Conservation (phyloP, 129 eudicot genomes). For the Ambrosia trifida region DNA sequence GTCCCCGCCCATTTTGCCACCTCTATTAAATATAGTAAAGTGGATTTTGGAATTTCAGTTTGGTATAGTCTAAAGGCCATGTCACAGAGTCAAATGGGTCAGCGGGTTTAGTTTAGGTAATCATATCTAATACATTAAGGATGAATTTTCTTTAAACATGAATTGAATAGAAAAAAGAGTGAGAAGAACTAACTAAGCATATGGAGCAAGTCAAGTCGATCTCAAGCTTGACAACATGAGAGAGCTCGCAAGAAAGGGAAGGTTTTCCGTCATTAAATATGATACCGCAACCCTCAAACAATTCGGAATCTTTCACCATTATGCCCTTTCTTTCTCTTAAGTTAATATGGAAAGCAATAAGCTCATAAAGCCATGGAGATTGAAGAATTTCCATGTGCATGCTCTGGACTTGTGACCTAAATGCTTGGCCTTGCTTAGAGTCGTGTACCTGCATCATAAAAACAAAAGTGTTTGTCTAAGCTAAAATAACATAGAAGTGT, state of each 20-base stretch:
- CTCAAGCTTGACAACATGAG: slow-evolving; percentile 79
- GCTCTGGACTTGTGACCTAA: slow-evolving; percentile 84
- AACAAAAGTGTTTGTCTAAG: neutral
- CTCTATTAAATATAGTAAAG: no score
- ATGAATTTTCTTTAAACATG: no score
- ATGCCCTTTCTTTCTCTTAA: slow-evolving; percentile 54
- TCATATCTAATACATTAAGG: no score
- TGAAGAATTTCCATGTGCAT: slow-evolving; percentile 95
- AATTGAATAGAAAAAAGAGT: no score
- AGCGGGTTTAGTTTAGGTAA: no score
- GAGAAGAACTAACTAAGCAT: slow-evolving; percentile 65
- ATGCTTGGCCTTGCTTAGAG: slow-evolving; percentile 94
- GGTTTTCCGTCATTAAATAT: slow-evolving; percentile 71
- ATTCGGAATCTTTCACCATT: slow-evolving; percentile 36
- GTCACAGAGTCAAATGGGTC: neutral
- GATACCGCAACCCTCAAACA: slow-evolving; percentile 67
- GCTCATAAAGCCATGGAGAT: slow-evolving; percentile 98
- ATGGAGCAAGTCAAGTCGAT: slow-evolving; percentile 93
- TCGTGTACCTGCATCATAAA: slow-evolving; percentile 62
- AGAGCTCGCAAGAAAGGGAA: slow-evolving; percentile 76
- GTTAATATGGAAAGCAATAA: slow-evolving; percentile 91
- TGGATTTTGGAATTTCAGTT: no score
- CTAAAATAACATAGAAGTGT: no score
- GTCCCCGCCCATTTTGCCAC: no score
- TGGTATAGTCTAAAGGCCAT: neutral